phyloP scores from a whole-genome alignment of 768 basidiomycete species.

The Boletellus sp. region DNA sequence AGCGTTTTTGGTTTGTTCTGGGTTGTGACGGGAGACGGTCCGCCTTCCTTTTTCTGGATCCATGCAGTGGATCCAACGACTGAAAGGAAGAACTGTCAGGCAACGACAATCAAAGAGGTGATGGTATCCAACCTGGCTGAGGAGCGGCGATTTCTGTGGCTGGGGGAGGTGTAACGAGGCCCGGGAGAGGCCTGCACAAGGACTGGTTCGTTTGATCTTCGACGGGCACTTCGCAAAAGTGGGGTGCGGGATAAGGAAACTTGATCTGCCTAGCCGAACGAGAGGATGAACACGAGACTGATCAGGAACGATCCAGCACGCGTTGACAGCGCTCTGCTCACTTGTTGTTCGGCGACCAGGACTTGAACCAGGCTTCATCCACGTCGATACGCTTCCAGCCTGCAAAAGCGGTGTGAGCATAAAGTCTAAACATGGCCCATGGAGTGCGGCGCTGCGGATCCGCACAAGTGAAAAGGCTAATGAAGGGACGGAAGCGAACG shows the following conservation, averaged over 20 bases:
- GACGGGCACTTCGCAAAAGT: constrained; percentile 37
- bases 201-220: constrained; percentile 37
- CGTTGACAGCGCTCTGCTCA: constrained; percentile 5
- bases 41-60: constrained; percentile 17
- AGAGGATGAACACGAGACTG: not conserved
- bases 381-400: constrained; percentile 48
- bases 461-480: too few relatives aligned
- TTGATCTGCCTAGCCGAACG: constrained; percentile 24
- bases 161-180: constrained; percentile 23
- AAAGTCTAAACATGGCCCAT: not conserved
- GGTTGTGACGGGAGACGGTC: not conserved
- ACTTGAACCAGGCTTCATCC: constrained; percentile 41
- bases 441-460: not conserved
- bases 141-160: constrained; percentile 21
- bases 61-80: constrained; percentile 30
- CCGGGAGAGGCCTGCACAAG: constrained; percentile 45
- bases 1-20: not conserved
- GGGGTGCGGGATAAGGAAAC: constrained; percentile 39
- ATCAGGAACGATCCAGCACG: not conserved
- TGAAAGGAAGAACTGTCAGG: constrained; percentile 7
- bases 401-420: constrained; percentile 10
- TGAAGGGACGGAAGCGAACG: not conserved
- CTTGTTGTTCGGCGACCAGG: constrained; percentile 26
- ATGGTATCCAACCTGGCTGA: constrained; percentile 29
- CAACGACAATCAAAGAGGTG: not conserved